Percentiles rank a stretch among this genome's conserved stretches.
phyloP scores from a whole-genome alignment of 352 stramenopile species.

The Blastocystis sp. region DNA sequence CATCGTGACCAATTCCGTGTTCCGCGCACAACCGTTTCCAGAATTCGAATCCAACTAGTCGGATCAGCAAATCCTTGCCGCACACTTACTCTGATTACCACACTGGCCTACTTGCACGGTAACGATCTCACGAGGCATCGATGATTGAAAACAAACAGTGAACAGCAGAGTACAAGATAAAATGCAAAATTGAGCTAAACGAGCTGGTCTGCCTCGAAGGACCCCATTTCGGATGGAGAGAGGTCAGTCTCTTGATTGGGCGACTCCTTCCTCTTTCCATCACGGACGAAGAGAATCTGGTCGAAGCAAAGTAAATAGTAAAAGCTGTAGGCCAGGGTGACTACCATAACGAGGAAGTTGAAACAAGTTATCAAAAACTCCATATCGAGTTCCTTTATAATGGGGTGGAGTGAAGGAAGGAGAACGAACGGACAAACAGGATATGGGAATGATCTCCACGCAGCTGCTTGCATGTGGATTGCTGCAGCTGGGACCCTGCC shows the following conservation, averaged over 20 bases:
- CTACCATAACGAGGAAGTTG: not conserved
- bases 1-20: slow-evolving; percentile 92
- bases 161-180: not conserved
- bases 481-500: not conserved
- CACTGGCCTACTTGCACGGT: slow-evolving; percentile 97
- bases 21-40: slow-evolving; percentile 97
- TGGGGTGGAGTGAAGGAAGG: not conserved
- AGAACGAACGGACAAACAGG: not conserved
- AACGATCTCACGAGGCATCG: slow-evolving; percentile 96
- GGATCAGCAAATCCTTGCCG: not conserved
- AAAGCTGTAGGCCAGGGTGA: not conserved
- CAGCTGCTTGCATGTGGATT: not conserved
- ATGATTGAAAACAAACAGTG: not conserved
- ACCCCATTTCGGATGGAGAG: too few species aligned
- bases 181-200: too few species aligned
- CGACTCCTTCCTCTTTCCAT: too few species aligned
- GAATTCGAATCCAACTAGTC: slow-evolving; percentile 89
- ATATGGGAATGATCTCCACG: not conserved
- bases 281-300: not conserved
- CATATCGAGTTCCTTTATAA: not conserved
- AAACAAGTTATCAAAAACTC: slow-evolving; percentile 1
- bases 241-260: too few species aligned
- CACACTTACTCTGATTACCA: slow-evolving; percentile 83
- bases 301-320: slow-evolving; percentile 25
- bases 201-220: too few species aligned